A percentile compares a stretch with the other conserved stretches of the same genome.
Conservation (phyloP, 805 yeast species). For the Candida nemodendra region DNA sequence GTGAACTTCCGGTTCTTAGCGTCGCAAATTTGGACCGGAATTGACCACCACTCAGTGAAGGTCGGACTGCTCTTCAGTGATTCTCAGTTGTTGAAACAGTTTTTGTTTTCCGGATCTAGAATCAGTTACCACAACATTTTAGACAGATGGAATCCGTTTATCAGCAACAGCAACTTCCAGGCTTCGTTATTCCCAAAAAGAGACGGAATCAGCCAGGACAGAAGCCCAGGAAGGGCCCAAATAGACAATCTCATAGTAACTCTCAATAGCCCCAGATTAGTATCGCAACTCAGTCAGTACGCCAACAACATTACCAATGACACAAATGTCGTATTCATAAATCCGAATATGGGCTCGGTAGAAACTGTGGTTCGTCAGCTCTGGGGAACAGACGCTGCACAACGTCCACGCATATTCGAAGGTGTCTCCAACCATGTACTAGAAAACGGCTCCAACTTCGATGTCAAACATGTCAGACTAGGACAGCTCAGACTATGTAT, state of each 20-base stretch:
- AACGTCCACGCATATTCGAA: slow-evolving; percentile 24
- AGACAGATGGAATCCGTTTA: slow-evolving; percentile 11
- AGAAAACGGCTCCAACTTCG: slow-evolving; percentile 16
- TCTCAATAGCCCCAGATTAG: slow-evolving; percentile 4
- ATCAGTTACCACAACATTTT: slow-evolving; percentile 15
- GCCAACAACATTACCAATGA: slow-evolving; percentile 11
- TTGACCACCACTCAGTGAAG: slow-evolving; percentile 3
- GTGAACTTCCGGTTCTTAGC: slow-evolving; percentile 19
- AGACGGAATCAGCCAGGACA: background rate
- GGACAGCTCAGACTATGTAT: slow-evolving; percentile 25
- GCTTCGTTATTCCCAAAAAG: slow-evolving; percentile 6
- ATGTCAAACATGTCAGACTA: slow-evolving; percentile 20
- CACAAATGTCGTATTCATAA: slow-evolving; percentile 25
- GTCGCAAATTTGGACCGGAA: slow-evolving; percentile 15
- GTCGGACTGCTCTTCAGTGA: slow-evolving; percentile 13
- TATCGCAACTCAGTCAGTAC: slow-evolving; percentile 6
- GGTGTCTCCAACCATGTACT: slow-evolving; percentile 22
- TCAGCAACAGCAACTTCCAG: slow-evolving; percentile 4
- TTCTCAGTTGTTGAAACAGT: slow-evolving; percentile 7
- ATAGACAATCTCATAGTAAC: slow-evolving; percentile 16
- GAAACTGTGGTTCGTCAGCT: slow-evolving; percentile 10
- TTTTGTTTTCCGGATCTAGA: slow-evolving; percentile 9
- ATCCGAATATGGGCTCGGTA: slow-evolving; percentile 22
- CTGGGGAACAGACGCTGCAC: slow-evolving; percentile 1
- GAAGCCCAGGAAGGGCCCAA: background rate